Evolutionary conservation across 1,284 basidiomycete genomes (phyloP).

Genomic region (Malassezia furfur): DNA sequence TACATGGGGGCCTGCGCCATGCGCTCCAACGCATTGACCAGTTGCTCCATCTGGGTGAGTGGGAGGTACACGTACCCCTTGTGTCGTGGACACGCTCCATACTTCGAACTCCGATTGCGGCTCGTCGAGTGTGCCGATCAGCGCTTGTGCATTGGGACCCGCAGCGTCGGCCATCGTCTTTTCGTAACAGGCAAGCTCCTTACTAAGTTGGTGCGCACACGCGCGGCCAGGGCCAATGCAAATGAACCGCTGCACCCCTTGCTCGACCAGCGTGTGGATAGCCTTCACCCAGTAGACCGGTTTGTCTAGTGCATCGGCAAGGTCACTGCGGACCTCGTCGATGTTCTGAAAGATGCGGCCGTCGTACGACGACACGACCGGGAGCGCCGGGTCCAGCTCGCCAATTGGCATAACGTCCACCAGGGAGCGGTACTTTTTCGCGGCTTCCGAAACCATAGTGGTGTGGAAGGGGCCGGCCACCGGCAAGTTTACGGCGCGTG

Average conservation of each 20-base stretch:
- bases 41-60: slow-evolving; percentile 4
- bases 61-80: background rate
- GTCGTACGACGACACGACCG: slow-evolving; percentile 33
- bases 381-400: slow-evolving; percentile 18
- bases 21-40: background rate
- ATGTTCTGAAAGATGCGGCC: slow-evolving; percentile 19
- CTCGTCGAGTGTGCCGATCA: background rate
- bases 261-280: slow-evolving; percentile 30
- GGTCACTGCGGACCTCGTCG: slow-evolving; percentile 26
- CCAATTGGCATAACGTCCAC: slow-evolving; percentile 35
- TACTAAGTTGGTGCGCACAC: slow-evolving; percentile 42
- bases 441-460: slow-evolving; percentile 31
- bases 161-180: background rate
- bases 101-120: slow-evolving; percentile 10
- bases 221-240: slow-evolving; percentile 44
- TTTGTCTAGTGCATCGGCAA: slow-evolving; percentile 26
- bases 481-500: slow-evolving; percentile 44
- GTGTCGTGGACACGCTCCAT: slow-evolving; percentile 15
- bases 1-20: background rate
- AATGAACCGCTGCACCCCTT: slow-evolving; percentile 40
- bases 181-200: slow-evolving; percentile 36
- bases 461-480: slow-evolving; percentile 45
- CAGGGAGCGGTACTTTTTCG: slow-evolving; percentile 23
- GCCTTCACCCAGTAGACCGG: slow-evolving; percentile 37
- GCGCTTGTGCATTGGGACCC: background rate